Conservation (phyloP, 805 yeast genomes). For the Lipomyces sp. region DNA sequence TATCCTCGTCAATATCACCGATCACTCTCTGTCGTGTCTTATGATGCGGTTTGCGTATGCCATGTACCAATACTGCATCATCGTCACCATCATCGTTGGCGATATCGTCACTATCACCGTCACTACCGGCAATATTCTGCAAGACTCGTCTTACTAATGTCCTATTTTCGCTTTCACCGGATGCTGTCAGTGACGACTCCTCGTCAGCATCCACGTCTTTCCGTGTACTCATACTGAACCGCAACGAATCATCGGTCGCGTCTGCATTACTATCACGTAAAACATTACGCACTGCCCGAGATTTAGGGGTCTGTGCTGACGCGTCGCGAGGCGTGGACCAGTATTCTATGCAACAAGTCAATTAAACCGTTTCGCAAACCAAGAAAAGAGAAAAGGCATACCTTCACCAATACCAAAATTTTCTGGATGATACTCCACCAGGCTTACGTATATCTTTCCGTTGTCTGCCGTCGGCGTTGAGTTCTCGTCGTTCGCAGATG, state of each 20-base stretch:
- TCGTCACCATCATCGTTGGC: background rate
- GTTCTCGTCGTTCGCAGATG: background rate
- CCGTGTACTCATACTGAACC: constrained; percentile 12
- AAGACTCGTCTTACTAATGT: constrained; percentile 1
- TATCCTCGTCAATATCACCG: background rate
- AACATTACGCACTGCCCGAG: background rate
- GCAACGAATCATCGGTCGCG: constrained; percentile 19
- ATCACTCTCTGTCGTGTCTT: background rate
- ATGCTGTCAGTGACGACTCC: background rate
- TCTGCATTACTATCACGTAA: background rate
- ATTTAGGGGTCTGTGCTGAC: background rate
- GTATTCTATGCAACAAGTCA: constrained; percentile 13
- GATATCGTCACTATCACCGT: constrained; percentile 13
- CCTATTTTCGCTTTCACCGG: constrained; percentile 1
- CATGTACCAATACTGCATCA: background rate
- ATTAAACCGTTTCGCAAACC: background rate
- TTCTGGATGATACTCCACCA: constrained; percentile 24
- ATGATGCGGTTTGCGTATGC: too few species aligned
- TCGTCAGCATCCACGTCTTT: background rate
- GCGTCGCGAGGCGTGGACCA: constrained; percentile 21
- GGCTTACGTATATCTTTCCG: background rate
- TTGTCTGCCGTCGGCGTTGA: background rate
- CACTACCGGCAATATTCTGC: background rate
- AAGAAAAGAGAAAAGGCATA: constrained; percentile 12
- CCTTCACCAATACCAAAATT: constrained; percentile 34